Evolutionary conservation across 2,329 filamentous ascomycete species (phyloP), one percentile per base, ranked within the genome.

Genomic region (Myotisia sp.): DNA sequence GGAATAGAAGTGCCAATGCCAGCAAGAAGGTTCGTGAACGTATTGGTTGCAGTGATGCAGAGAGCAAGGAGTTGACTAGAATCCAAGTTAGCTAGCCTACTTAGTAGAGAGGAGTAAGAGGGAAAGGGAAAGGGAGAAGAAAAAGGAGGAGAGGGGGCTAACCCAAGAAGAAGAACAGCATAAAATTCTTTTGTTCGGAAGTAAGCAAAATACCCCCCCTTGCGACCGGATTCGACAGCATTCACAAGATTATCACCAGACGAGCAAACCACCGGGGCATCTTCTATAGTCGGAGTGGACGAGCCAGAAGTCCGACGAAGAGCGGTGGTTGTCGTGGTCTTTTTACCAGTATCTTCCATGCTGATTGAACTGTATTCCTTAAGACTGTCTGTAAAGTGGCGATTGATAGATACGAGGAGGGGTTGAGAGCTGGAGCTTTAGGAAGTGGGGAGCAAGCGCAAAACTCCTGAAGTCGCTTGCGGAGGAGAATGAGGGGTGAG

Each of bases 31-130:
- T 70, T 73, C 23, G 79, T 82, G 52, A 95, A 83, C 30, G 90
- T 95, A 65, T 92, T 93, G 33, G 86, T 94, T 19, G 74, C 76
- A 1, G 86, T 94, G 59, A 92, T 90, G 63, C 84, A 86, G 39
- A 98, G 73, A 3, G 86, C 76, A 28, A 93, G 74, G 34, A 85
- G 57, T 67, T 94, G 86, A 39, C 71, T 73, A 37, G 8, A 33
- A 33, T 22, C 4, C 28, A 21, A 24, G 9, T 20, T 13, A 33
- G 32, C 17, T 39, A 20, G 43, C 6, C 2, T 17, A 30, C 28
- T 22, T n/a, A 33, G 4, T 9, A 21, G 19, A 29, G 30, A 10
- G 29, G 47, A 60, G 62, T 47, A 57, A 75, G 63, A 85, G 85
- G 40, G 95, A 62, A 31, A 74, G 40, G 47, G 94, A 65, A 27